Conservation (phyloP, 805 yeast species). For the Myxozyma lipomycoides region DNA sequence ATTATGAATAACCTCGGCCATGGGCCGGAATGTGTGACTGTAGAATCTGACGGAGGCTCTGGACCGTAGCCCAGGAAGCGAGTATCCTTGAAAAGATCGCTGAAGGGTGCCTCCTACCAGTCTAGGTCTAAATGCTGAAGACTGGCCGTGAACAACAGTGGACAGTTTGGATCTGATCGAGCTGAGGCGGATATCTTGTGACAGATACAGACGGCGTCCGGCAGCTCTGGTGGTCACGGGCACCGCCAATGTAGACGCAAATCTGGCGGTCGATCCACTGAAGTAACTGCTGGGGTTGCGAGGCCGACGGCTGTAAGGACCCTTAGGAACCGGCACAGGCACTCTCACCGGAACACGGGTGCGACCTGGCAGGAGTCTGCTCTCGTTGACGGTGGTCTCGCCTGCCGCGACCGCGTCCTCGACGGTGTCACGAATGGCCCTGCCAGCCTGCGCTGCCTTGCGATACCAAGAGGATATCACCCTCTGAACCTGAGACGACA, state of each 20-base stretch:
- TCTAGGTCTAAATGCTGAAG: not conserved
- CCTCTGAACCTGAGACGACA: slow-evolving; percentile 12
- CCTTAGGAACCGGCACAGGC: slow-evolving; percentile 12
- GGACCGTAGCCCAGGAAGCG: slow-evolving; percentile 23
- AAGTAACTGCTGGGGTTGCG: not conserved
- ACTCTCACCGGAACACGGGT: slow-evolving; percentile 20
- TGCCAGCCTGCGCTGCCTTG: slow-evolving; percentile 17
- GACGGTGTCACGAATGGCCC: slow-evolving; percentile 22
- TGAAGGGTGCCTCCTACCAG: slow-evolving; percentile 26
- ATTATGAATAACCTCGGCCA: slow-evolving; percentile 22
- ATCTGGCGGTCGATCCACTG: not conserved
- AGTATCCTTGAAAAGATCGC: slow-evolving; percentile 22
- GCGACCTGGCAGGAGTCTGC: slow-evolving; percentile 5
- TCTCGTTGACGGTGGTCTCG: not conserved
- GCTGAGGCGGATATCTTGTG: not conserved
- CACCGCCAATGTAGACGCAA: not conserved
- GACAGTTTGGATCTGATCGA: slow-evolving; percentile 6
- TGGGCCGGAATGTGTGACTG: slow-evolving; percentile 12
- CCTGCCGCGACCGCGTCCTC: slow-evolving; percentile 15
- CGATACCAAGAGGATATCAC: slow-evolving; percentile 18
- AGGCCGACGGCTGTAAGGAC: slow-evolving; percentile 2
- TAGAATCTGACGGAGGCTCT: slow-evolving; percentile 24
- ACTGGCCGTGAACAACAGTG: not conserved
- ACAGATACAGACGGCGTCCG: not conserved
- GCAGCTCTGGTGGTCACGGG: not conserved